phyloP scores from a whole-genome alignment of 805 yeast species.

The Cyberlindnera misumaiensis region DNA sequence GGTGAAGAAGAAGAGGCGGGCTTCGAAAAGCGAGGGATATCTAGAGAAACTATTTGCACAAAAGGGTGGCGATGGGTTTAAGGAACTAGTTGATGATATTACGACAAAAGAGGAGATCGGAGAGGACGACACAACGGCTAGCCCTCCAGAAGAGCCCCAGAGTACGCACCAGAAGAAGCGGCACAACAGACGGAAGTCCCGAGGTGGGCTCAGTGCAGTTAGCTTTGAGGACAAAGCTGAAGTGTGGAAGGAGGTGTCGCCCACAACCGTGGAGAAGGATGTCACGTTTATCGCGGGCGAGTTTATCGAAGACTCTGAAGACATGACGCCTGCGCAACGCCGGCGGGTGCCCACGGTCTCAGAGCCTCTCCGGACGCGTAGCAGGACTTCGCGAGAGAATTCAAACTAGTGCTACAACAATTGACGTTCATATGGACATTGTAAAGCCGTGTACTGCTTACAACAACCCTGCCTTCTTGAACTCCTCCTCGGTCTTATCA shows the following conservation, averaged over 20 bases:
- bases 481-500: constrained; percentile 19
- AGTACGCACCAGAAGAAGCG: constrained; percentile 2
- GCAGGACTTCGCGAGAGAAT: constrained; percentile 21
- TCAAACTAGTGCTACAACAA: constrained; percentile 12
- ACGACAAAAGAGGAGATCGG: constrained; percentile 17
- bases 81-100: constrained; percentile 18
- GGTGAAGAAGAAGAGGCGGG: constrained; percentile 14
- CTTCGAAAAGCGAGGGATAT: constrained; percentile 7
- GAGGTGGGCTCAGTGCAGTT: constrained; percentile 23
- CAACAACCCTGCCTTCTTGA: constrained; percentile 18
- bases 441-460: not conserved
- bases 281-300: not conserved
- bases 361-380: constrained; percentile 23
- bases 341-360: constrained; percentile 22
- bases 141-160: not conserved
- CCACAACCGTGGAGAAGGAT: not conserved
- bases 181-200: constrained; percentile 22
- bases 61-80: constrained; percentile 10
- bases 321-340: constrained; percentile 21
- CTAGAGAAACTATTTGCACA: constrained; percentile 13
- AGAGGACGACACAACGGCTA: constrained; percentile 5
- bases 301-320: not conserved
- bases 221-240: constrained; percentile 17
- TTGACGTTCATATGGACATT: not conserved
- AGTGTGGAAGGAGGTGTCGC: constrained; percentile 6